phyloP scores from a whole-genome alignment of 2,329 filamentous ascomycete species.

The Diaporthe sp. region DNA sequence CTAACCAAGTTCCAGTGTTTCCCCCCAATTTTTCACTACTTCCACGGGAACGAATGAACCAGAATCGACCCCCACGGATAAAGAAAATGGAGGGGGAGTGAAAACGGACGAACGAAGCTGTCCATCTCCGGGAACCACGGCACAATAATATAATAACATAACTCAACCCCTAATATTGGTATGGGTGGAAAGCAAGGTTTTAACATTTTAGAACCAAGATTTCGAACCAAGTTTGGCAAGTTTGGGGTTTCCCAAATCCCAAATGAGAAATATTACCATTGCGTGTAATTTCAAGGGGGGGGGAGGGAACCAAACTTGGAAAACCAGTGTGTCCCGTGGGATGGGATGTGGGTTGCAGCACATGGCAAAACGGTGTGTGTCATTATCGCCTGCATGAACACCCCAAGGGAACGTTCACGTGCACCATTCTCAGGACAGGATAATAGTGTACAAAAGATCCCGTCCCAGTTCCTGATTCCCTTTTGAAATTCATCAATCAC shows the following conservation, averaged over 20 bases:
- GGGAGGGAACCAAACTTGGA: not conserved
- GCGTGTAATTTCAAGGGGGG: not conserved
- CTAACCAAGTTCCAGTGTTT: not conserved
- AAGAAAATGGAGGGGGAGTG: not conserved
- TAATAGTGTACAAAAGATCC: too few species aligned
- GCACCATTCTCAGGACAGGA: not conserved
- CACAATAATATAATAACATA: not conserved
- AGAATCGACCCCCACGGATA: not conserved
- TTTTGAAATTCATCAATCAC: not conserved
- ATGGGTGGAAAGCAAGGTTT: not conserved
- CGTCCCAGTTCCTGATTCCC: not conserved
- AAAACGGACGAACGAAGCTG: not conserved
- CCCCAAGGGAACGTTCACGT: not conserved
- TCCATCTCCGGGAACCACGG: too few species aligned
- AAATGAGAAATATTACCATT: not conserved
- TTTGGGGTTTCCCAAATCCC: not conserved
- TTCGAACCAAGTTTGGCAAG: not conserved
- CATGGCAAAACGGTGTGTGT: not conserved
- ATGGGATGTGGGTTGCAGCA: not conserved
- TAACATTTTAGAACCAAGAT: not conserved
- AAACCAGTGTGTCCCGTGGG: not conserved
- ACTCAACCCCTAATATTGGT: not conserved
- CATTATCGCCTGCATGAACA: constrained; percentile 6
- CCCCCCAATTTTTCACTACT: not conserved
- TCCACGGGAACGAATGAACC: not conserved